A percentile compares a stretch with the other conserved stretches of the same genome.
Conservation (phyloP, 2,329 filamentous ascomycete genomes). For the Chaetomium sp. region DNA sequence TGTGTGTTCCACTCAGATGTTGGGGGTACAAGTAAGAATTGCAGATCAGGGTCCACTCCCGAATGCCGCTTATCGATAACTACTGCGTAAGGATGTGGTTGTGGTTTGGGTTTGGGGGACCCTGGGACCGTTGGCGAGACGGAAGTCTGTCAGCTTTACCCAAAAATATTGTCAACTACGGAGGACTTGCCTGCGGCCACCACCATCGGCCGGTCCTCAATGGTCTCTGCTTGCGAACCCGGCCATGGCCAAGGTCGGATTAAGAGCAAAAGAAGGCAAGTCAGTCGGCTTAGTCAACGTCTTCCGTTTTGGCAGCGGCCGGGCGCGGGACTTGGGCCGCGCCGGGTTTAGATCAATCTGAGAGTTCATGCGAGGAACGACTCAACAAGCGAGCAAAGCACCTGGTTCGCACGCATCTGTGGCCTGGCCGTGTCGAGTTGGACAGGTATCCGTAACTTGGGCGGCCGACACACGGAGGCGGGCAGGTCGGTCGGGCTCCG, state of each 20-base stretch:
- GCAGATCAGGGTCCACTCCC: slow-evolving; percentile 5
- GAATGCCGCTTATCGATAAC: not conserved
- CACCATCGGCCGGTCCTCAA: not conserved
- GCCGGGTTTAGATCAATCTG: slow-evolving; percentile 24
- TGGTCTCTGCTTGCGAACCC: not conserved
- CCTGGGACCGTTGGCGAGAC: not conserved
- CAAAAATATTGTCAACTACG: slow-evolving; percentile 11
- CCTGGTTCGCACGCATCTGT: slow-evolving; percentile 10
- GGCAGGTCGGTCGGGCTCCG: slow-evolving; percentile 9
- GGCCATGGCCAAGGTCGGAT: not conserved
- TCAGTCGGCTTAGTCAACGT: not conserved
- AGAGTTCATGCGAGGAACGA: slow-evolving; percentile 20
- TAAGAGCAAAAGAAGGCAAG: not conserved
- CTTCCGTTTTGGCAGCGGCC: slow-evolving; percentile 23
- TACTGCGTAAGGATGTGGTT: not conserved
- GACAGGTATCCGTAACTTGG: not conserved
- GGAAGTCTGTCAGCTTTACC: not conserved
- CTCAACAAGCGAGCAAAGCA: slow-evolving; percentile 7
- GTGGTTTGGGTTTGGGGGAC: not conserved
- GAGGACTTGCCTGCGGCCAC: slow-evolving; percentile 10
- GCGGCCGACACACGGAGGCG: slow-evolving; percentile 12
- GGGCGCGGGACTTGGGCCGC: slow-evolving; percentile 19
- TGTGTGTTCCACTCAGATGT: not conserved
- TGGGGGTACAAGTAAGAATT: not conserved
- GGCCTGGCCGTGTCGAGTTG: not conserved